Base-by-base conservation (phyloP, 768 basidiomycete species). In the Multifurca ochricompacta region DNA sequence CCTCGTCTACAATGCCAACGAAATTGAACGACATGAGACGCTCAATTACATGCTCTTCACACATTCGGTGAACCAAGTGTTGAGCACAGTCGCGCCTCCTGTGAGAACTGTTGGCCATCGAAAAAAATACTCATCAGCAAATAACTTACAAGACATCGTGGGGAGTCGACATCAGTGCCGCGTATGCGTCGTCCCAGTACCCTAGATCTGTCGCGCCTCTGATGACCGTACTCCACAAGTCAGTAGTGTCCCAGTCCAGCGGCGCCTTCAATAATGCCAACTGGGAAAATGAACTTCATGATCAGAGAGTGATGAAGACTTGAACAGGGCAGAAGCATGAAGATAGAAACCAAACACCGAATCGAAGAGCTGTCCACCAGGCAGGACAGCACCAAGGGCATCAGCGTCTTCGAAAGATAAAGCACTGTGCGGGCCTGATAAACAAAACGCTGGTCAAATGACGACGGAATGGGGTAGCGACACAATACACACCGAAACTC, bases 51-150 rank as follows among this genome's bases (percentile, higher is more conserved):
- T 86, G 79, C 53, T 85, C 83, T 66, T 96, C 92, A 66, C 95
- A 97, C 89, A 97, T 95, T 60, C 82, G 80, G 62, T 91, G 85
- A 54, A 92, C 83, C 46, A 99, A 74, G 57, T 87, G 85, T 45
- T 82, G 81, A 23, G 90, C 78, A 63, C 82, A 86, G 59, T 93
- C 91, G 46, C 81, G 80, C 72, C 85, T 88, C 64, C 93, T 96
- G 67, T 34, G 41, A 27, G 48, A 28, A 54, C 32, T 23, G 44
- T 54, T 44, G 52, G 28, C 52, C 3, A 18, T 7, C 10, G 46
- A 14, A 21, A 51, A 18, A 37, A 44, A 16, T 13, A 39, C 34
- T 40, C 27, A n/a, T 36, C 36, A 35, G 16, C 8, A 27, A 16
- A 32, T 30, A 18, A 78, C 93, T 70, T 67, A 96, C 93, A 88